A percentile compares a stretch with the other conserved stretches of the same genome.
phyloP scores from a whole-genome alignment of 176 grass and related monocot species.

The Oryza meridionalis region DNA sequence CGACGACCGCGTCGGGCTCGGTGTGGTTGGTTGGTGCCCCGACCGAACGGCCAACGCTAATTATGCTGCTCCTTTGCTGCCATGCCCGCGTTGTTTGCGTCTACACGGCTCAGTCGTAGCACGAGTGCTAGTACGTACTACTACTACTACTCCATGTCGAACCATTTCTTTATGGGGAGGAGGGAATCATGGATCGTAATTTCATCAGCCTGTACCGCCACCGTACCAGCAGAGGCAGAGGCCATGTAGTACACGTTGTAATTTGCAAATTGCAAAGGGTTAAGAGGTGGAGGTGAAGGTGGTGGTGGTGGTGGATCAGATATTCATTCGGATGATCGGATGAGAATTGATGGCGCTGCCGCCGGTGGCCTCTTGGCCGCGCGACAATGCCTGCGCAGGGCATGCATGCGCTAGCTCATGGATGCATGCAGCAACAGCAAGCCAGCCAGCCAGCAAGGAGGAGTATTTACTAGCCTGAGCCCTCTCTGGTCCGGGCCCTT shows the following conservation, averaged over 20 bases:
- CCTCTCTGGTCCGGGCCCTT: background rate
- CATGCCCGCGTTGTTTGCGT: background rate
- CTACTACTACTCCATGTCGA: background rate
- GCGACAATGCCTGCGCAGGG: background rate
- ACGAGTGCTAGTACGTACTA: background rate
- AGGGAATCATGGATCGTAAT: background rate
- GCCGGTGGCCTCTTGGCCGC: background rate
- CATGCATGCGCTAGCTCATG: background rate
- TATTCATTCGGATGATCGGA: constrained; percentile 1
- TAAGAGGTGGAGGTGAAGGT: background rate
- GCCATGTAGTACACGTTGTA: background rate
- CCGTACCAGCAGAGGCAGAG: background rate
- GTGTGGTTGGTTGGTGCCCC: background rate
- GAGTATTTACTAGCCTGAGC: background rate
- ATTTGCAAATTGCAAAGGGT: too few relatives aligned
- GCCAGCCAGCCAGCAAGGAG: background rate
- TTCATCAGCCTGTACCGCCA: too few relatives aligned
- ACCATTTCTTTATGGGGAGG: background rate
- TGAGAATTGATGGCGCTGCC: constrained; percentile 33
- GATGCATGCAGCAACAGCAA: background rate
- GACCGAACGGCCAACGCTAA: background rate
- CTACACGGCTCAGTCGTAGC: background rate
- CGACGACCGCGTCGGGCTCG: background rate
- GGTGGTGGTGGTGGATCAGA: background rate
- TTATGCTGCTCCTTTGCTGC: background rate